Conservation (phyloP, 2,329 filamentous ascomycete genomes). For the Macrophomina tecta region DNA sequence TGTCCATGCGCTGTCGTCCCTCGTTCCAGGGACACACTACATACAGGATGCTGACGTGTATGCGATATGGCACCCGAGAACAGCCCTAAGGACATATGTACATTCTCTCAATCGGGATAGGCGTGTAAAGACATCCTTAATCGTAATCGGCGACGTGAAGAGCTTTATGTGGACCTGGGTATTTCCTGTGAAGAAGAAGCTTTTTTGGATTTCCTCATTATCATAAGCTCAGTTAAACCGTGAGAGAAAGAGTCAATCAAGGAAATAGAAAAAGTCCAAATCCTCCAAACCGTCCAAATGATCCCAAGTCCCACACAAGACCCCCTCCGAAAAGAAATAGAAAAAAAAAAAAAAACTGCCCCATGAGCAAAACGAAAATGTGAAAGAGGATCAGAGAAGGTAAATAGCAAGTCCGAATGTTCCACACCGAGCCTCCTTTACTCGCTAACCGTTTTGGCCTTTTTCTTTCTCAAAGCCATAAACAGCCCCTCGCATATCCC, state of each 20-base stretch:
- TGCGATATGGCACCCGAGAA: too few species aligned
- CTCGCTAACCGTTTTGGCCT: slow-evolving; percentile 15
- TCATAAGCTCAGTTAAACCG: slow-evolving; percentile 20
- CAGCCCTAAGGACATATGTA: too few species aligned
- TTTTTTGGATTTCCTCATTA: slow-evolving; percentile 27
- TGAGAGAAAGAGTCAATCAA: slow-evolving; percentile 10
- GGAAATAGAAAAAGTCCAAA: slow-evolving; percentile 5
- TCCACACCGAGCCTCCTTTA: background rate
- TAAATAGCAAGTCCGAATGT: slow-evolving; percentile 19
- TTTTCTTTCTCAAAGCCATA: background rate
- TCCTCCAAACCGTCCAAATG: slow-evolving; percentile 1
- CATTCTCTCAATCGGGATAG: too few species aligned
- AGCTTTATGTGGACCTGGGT: background rate
- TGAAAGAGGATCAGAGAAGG: slow-evolving; percentile 17
- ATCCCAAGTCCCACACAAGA: background rate
- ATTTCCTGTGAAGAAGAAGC: slow-evolving; percentile 11
- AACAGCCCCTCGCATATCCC: background rate
- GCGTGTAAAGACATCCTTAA: too few species aligned
- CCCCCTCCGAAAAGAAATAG: background rate
- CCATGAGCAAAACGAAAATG: background rate
- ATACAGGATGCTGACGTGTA: too few species aligned
- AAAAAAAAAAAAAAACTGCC: background rate
- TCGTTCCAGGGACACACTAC: too few species aligned
- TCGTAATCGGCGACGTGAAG: too few species aligned
- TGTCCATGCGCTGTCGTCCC: too few species aligned